A percentile compares a stretch with the other conserved stretches of the same genome.
These are phyloP conservation scores for Russula compacta DNA, from an alignment of 768 basidiomycete species.

Conservation along the genomic window DNA sequence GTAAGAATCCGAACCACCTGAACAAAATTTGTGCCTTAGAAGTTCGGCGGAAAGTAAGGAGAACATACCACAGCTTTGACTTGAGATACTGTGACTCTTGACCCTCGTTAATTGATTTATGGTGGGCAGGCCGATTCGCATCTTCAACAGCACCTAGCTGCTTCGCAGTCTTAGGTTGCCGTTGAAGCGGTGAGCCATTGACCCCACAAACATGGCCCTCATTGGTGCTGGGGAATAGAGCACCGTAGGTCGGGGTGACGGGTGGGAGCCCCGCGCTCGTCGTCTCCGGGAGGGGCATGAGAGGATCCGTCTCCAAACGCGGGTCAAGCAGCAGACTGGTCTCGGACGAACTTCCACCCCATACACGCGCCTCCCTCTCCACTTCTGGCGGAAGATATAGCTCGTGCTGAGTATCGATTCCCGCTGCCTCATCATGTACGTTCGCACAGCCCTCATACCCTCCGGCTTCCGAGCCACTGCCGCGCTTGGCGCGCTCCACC, in stretches of 20 bases:
- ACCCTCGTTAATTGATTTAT: constrained; percentile 25
- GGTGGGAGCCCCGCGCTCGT: background rate
- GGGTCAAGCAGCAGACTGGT: background rate
- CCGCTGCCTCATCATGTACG: background rate
- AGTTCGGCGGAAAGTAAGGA: constrained; percentile 8
- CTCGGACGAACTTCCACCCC: background rate
- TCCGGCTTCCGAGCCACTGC: constrained; percentile 16
- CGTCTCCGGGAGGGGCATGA: constrained; percentile 4
- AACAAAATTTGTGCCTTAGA: constrained; percentile 1
- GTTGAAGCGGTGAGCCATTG: background rate
- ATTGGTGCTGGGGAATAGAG: background rate
- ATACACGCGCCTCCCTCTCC: constrained; percentile 13
- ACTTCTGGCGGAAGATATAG: background rate
- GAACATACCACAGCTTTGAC: constrained; percentile 69
- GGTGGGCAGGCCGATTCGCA: background rate
- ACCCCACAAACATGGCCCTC: background rate
- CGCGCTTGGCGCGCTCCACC: constrained; percentile 20
- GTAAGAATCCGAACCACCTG: constrained; percentile 83
- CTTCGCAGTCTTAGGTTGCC: background rate
- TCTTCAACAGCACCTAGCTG: background rate
- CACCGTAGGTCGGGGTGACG: background rate
- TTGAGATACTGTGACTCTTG: constrained; percentile 71
- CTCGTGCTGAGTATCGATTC: background rate
- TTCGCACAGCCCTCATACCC: constrained; percentile 4
- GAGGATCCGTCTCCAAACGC: constrained; percentile 16